Conservation (phyloP, 75 land plant genomes). For the Gnetum montanum region DNA sequence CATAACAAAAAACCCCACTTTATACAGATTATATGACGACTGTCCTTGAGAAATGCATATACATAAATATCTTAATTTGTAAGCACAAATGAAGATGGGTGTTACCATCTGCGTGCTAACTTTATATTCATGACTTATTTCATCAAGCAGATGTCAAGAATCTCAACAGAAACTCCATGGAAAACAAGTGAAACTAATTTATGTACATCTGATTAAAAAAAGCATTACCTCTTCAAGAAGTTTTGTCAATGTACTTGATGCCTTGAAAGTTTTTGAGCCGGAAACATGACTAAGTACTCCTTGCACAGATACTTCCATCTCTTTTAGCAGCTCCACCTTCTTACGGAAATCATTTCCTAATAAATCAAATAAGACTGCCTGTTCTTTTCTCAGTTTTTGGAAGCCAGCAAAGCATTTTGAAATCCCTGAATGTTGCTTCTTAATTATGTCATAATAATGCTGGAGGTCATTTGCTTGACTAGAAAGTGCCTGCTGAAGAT, state of each 20-base stretch:
- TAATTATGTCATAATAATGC: neutral
- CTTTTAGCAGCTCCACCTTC: slow-evolving; percentile 29
- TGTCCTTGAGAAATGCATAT: too few species aligned
- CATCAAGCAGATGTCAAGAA: too few species aligned
- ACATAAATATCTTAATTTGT: too few species aligned
- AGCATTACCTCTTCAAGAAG: slow-evolving; percentile 3
- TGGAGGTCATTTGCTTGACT: slow-evolving; percentile 15
- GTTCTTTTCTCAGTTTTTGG: slow-evolving; percentile 18
- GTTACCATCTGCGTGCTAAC: too few species aligned
- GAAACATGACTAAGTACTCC: slow-evolving; percentile 16
- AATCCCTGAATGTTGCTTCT: slow-evolving; percentile 14
- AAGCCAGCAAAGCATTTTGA: slow-evolving; percentile 15
- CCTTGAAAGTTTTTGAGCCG: neutral
- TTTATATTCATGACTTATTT: too few species aligned
- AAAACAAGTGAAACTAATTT: too few species aligned
- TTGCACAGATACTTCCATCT: slow-evolving; percentile 14
- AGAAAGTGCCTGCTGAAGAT: slow-evolving; percentile 26
- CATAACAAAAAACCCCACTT: too few species aligned
- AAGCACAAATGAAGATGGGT: too few species aligned
- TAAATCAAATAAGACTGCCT: slow-evolving; percentile 4
- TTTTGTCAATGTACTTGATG: neutral
- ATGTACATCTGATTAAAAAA: too few species aligned
- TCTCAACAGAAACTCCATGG: too few species aligned
- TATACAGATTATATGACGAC: too few species aligned
- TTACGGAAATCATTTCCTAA: slow-evolving; percentile 25